Conservation (phyloP, 306 rosid species). For the Pterocarpus macrocarpus region DNA sequence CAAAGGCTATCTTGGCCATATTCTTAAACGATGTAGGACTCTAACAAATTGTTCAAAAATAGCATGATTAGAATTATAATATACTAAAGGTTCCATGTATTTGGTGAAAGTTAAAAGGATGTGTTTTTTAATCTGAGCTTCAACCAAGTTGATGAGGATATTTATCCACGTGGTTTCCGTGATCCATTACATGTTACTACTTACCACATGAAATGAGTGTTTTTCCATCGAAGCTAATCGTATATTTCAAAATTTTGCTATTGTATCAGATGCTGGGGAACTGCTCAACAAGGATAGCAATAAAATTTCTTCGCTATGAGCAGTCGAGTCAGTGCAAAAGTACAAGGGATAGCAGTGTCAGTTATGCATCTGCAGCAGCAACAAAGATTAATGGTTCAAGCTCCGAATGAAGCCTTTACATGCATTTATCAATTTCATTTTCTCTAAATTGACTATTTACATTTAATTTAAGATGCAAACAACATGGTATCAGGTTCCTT, state of each 20-base stretch:
- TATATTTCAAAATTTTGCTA: conserved; percentile 21
- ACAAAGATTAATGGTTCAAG: conserved; percentile 74
- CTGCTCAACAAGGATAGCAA: conserved; percentile 69
- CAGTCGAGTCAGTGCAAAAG: conserved; percentile 93
- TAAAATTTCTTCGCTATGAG: conserved; percentile 88
- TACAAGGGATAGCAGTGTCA: conserved; percentile 88
- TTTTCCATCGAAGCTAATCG: not conserved
- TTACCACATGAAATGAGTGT: not conserved
- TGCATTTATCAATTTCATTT: conserved; percentile 45
- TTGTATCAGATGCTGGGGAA: conserved; percentile 82
- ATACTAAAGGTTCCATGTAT: not conserved
- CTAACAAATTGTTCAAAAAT: not conserved
- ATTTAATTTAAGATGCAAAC: conserved; percentile 34
- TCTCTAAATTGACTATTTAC: conserved; percentile 45
- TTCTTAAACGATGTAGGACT: too few relatives aligned
- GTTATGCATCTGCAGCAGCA: conserved; percentile 99
- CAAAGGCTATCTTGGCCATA: not conserved
- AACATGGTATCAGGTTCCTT: conserved; percentile 28
- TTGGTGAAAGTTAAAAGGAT: not conserved
- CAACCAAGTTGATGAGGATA: not conserved
- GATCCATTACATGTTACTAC: conserved; percentile 4
- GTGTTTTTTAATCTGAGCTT: not conserved
- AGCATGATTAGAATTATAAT: not conserved
- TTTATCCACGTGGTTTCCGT: not conserved
- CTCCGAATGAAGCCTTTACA: conserved; percentile 45